Percentiles rank a stretch among this genome's conserved stretches.
These are phyloP conservation scores for Exophiala mesophila DNA, from an alignment of 2,329 filamentous ascomycete genomes.

Conservation along the genomic window DNA sequence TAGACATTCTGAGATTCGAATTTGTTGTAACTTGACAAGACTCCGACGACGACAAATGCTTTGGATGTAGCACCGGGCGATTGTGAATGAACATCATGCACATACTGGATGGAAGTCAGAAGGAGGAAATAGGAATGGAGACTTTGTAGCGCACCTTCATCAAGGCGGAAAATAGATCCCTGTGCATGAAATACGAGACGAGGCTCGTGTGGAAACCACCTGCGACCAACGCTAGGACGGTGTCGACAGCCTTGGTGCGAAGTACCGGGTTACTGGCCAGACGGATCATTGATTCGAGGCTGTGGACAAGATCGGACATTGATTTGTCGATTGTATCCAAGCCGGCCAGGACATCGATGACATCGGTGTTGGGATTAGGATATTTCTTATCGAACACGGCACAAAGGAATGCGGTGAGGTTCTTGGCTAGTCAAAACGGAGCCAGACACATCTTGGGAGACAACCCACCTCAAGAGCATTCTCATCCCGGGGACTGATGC, in stretches of 20 bases:
- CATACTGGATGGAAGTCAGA: conserved; percentile 20
- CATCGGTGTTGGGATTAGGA: conserved; percentile 89
- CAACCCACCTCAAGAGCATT: conserved; percentile 73
- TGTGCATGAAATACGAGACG: conserved; percentile 89
- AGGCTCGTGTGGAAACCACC: conserved; percentile 95
- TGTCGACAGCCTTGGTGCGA: conserved; percentile 73
- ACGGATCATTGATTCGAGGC: conserved; percentile 76
- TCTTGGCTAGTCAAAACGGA: conserved; percentile 55
- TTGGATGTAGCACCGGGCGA: conserved; percentile 44
- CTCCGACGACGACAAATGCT: conserved; percentile 75
- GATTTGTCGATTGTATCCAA: conserved; percentile 81
- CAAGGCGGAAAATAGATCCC: conserved; percentile 86
- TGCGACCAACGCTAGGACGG: conserved; percentile 76
- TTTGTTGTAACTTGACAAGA: conserved; percentile 97
- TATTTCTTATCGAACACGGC: conserved; percentile 83
- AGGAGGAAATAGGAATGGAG: neutral
- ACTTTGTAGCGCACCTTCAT: conserved; percentile 66
- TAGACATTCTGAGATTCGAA: conserved; percentile 99
- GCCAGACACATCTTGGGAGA: neutral
- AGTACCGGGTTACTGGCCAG: conserved; percentile 67
- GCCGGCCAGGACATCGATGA: conserved; percentile 83
- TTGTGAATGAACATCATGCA: conserved; percentile 54
- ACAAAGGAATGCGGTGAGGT: conserved; percentile 80
- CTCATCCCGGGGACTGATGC: conserved; percentile 59
- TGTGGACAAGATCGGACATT: conserved; percentile 81